Evolutionary conservation across 768 basidiomycete species (phyloP).

Genomic region (Pulveroboletus sp.): DNA sequence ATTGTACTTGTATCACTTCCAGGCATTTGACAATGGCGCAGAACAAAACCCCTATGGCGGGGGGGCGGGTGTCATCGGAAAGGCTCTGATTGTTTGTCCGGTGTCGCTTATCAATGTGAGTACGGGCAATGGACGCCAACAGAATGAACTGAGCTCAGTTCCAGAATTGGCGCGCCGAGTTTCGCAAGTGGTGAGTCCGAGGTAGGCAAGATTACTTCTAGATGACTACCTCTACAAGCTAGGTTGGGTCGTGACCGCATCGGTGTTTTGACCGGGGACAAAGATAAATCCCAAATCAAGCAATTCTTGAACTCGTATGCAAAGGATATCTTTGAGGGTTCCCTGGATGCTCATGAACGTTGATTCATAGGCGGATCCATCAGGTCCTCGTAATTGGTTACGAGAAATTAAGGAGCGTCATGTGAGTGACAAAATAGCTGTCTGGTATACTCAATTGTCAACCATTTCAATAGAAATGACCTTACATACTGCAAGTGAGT

Average conservation of each 20-base stretch:
- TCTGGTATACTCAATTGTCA: background rate
- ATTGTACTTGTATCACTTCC: conserved; percentile 1
- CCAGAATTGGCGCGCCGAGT: conserved; percentile 94
- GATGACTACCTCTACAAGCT: background rate
- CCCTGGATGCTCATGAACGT: background rate
- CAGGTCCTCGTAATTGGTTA: conserved; percentile 94
- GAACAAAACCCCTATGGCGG: conserved; percentile 81
- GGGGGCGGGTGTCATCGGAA: conserved; percentile 53
- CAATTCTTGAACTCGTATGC: conserved; percentile 72
- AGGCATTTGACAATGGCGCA: conserved; percentile 26
- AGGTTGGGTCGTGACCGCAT: conserved; percentile 56
- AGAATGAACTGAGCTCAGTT: background rate
- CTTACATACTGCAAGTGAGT: conserved; percentile 61
- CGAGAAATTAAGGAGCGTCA: conserved; percentile 78
- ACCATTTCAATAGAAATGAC: conserved; percentile 39
- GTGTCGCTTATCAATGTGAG: conserved; percentile 81
- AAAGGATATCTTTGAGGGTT: background rate
- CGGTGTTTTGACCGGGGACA: conserved; percentile 56
- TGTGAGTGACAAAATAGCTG: conserved; percentile 46
- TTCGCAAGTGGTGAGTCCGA: conserved; percentile 81
- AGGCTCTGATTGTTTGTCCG: conserved; percentile 90
- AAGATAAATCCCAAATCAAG: conserved; percentile 51
- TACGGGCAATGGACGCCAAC: background rate
- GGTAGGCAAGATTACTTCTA: background rate
- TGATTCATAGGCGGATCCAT: conserved; percentile 52